phyloP scores from a whole-genome alignment of 75 land plant species.

The Cupressus sempervirens region DNA sequence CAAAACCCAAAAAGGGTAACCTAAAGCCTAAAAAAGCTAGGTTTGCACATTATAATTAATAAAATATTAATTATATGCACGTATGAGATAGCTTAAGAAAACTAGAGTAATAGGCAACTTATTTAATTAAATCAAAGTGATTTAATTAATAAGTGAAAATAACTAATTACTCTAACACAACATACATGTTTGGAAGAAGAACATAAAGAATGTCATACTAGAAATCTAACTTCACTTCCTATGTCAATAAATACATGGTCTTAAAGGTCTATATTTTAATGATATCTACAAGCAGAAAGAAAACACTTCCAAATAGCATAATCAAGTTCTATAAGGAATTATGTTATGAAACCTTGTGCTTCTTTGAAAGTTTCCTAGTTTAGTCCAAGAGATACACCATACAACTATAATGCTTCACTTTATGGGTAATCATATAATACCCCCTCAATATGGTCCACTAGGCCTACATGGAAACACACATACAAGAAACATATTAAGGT shows the following conservation, averaged over 20 bases:
- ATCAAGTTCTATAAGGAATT: conserved; percentile 5
- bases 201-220: background rate
- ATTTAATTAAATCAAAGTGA: no score
- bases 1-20: no score
- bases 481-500: background rate
- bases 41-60: no score
- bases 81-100: no score
- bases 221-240: background rate
- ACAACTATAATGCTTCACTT: background rate
- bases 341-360: conserved; percentile 5
- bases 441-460: background rate
- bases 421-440: conserved; percentile 1
- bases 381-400: conserved; percentile 12
- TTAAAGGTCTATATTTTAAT: background rate
- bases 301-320: background rate
- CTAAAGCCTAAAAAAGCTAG: no score
- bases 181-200: conserved; percentile 7
- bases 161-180: no score
- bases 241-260: background rate
- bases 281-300: conserved; percentile 6
- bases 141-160: no score
- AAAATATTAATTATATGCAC: no score
- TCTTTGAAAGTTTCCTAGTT: background rate
- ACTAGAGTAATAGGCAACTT: no score
- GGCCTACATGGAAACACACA: background rate